Percentiles rank a stretch among this genome's conserved stretches.
These are phyloP conservation scores for Rosa persica DNA, from an alignment of 306 rosid genomes.

Conservation along the genomic window DNA sequence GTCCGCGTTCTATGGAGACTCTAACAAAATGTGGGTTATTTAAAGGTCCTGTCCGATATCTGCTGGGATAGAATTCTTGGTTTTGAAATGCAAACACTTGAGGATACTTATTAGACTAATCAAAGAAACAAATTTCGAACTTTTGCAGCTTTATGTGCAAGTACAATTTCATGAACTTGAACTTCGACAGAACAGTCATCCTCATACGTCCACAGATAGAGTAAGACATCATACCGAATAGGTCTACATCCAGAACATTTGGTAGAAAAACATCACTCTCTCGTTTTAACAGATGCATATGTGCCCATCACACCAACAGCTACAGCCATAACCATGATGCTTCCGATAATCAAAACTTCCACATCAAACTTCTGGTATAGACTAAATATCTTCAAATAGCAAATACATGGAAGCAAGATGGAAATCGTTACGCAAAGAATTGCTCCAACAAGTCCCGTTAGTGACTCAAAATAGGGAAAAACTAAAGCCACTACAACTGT, in stretches of 20 bases:
- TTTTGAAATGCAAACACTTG: too few relatives aligned
- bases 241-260: background rate
- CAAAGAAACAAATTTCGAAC: too few relatives aligned
- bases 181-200: too few relatives aligned
- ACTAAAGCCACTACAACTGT: slow-evolving; percentile 9
- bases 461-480: background rate
- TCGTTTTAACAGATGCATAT: background rate
- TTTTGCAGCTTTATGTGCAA: too few relatives aligned
- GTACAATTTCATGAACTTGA: too few relatives aligned
- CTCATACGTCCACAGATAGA: too few relatives aligned
- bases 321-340: background rate
- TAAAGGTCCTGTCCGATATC: too few relatives aligned
- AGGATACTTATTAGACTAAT: too few relatives aligned
- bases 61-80: too few relatives aligned
- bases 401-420: slow-evolving; percentile 6
- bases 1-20: too few relatives aligned
- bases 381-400: slow-evolving; percentile 6
- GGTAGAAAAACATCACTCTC: background rate
- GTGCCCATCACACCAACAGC: slow-evolving; percentile 4
- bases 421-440: background rate
- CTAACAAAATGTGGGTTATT: too few relatives aligned
- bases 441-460: slow-evolving; percentile 13
- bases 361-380: background rate
- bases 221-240: background rate
- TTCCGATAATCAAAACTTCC: background rate